Evolutionary conservation across 768 basidiomycete genomes (phyloP).

Genomic region (Xerocomellus chrysenteron): DNA sequence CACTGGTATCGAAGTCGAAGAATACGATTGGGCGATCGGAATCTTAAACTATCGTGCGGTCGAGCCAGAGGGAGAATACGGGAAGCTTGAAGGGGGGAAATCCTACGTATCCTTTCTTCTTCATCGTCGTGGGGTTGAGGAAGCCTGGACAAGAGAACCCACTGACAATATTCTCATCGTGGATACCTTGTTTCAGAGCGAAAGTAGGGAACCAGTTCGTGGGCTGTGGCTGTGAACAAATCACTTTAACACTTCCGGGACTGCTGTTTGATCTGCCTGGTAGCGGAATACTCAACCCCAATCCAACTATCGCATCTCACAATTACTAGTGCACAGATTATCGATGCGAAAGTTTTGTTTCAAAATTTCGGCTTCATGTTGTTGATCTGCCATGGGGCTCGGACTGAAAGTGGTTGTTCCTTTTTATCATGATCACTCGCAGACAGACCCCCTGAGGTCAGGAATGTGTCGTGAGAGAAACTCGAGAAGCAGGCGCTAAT

Average conservation of each 20-base stretch:
- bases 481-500: too few relatives aligned
- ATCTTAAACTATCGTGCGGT: conserved; percentile 14
- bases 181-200: conserved; percentile 10
- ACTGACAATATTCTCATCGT: conserved; percentile 15
- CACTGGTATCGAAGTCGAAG: not conserved
- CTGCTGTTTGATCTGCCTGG: too few relatives aligned
- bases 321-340: too few relatives aligned
- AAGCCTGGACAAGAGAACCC: conserved; percentile 12
- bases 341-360: too few relatives aligned
- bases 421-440: too few relatives aligned
- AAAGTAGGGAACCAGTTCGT: conserved; percentile 10
- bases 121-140: not conserved
- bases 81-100: conserved; percentile 9
- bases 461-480: too few relatives aligned
- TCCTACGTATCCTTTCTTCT: conserved; percentile 17
- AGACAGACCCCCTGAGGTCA: too few relatives aligned
- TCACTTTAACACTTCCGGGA: not conserved
- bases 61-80: conserved; percentile 7
- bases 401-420: too few relatives aligned
- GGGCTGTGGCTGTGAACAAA: conserved; percentile 10
- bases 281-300: too few relatives aligned
- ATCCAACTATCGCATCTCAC: too few relatives aligned
- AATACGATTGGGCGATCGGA: conserved; percentile 12
- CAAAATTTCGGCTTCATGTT: too few relatives aligned
- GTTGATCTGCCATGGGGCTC: too few relatives aligned